phyloP scores from a whole-genome alignment of 1,139 yeast genomes.

The Hyphopichia burtonii region DNA sequence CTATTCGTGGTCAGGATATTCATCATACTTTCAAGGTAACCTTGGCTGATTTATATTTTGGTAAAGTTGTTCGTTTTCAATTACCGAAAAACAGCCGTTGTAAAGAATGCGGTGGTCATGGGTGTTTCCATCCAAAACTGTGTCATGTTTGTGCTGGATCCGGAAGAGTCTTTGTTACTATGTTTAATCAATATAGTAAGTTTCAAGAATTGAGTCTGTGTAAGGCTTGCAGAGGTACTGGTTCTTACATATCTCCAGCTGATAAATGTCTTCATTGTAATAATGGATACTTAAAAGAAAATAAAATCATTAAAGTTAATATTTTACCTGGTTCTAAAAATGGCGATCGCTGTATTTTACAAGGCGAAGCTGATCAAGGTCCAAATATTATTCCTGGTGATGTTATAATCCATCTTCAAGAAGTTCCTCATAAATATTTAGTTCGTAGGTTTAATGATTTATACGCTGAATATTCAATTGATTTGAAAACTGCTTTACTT shows the following conservation, averaged over 20 bases:
- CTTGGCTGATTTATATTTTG: constrained; percentile 37
- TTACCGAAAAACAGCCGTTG: constrained; percentile 41
- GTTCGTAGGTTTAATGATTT: constrained; percentile 51
- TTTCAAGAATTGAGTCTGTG: constrained; percentile 37
- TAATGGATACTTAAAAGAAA: constrained; percentile 37
- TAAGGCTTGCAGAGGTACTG: constrained; percentile 36
- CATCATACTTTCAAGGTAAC: constrained; percentile 41
- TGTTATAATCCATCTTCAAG: constrained; percentile 48
- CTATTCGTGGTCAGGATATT: constrained; percentile 35
- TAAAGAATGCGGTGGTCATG: constrained; percentile 32
- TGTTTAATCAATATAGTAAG: constrained; percentile 31
- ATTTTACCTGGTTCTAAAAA: constrained; percentile 53
- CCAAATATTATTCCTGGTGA: constrained; percentile 63
- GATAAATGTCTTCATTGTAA: constrained; percentile 32
- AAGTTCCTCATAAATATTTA: constrained; percentile 37
- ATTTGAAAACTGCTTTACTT: constrained; percentile 51
- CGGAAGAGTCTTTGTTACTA: constrained; percentile 35
- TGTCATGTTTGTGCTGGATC: constrained; percentile 40
- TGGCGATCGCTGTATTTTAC: constrained; percentile 51
- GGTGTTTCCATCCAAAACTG: constrained; percentile 34
- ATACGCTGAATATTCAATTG: constrained; percentile 44
- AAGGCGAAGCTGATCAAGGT: constrained; percentile 66
- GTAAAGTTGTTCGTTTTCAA: constrained; percentile 40
- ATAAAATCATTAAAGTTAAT: constrained; percentile 50
- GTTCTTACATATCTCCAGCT: constrained; percentile 20